phyloP scores from a whole-genome alignment of 1,139 yeast genomes.

The Pichia norvegensis region DNA sequence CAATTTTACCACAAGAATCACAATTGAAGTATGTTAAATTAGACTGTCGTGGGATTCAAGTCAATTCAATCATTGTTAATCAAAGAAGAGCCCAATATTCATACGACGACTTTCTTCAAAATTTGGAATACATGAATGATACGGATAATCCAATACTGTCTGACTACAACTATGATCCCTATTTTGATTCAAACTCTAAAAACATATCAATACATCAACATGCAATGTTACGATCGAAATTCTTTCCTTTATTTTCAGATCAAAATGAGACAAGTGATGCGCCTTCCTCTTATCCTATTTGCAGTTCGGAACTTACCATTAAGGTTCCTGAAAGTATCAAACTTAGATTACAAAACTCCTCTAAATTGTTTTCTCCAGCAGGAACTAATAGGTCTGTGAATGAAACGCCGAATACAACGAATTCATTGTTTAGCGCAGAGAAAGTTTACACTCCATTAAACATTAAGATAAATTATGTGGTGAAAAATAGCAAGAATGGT shows the following conservation, averaged over 20 bases:
- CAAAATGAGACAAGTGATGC: conserved; percentile 63
- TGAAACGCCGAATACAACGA: conserved; percentile 35
- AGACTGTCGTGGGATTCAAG: conserved; percentile 74
- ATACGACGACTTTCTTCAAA: conserved; percentile 41
- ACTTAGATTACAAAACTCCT: conserved; percentile 49
- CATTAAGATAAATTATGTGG: conserved; percentile 58
- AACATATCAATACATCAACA: conserved; percentile 48
- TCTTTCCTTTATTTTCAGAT: conserved; percentile 55
- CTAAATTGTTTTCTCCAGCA: conserved; percentile 38
- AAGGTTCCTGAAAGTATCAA: conserved; percentile 65
- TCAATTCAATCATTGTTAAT: conserved; percentile 60
- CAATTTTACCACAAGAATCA: conserved; percentile 64
- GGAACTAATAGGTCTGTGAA: conserved; percentile 28
- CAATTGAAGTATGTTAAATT: conserved; percentile 51
- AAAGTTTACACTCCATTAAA: conserved; percentile 65
- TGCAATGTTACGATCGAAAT: conserved; percentile 56
- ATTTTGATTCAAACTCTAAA: conserved; percentile 38
- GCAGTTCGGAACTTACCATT: conserved; percentile 66
- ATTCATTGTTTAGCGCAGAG: conserved; percentile 29
- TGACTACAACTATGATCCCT: conserved; percentile 34
- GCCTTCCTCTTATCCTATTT: conserved; percentile 28
- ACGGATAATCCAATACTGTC: conserved; percentile 24
- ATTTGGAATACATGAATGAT: conserved; percentile 28
- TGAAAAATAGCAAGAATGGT: conserved; percentile 68
- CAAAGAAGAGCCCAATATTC: conserved; percentile 42